A percentile compares a stretch with the other conserved stretches of the same genome.
These are phyloP conservation scores for Isabelozyma rhagii DNA, from an alignment of 805 yeast genomes.

Conservation along the genomic window DNA sequence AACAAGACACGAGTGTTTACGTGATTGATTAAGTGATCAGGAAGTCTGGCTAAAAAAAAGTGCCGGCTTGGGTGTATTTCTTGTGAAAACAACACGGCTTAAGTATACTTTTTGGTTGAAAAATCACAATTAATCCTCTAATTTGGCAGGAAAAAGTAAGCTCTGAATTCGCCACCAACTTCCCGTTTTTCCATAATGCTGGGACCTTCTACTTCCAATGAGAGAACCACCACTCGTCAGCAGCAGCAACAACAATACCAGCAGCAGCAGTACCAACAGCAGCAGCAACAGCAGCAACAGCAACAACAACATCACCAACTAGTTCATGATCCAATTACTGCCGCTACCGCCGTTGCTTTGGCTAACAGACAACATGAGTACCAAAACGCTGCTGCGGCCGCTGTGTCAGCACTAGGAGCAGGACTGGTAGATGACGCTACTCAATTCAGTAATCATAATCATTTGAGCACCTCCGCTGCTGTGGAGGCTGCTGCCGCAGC, in stretches of 20 bases:
- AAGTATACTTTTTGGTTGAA: too few relatives aligned
- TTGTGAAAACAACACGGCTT: too few relatives aligned
- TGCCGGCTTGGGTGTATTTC: too few relatives aligned
- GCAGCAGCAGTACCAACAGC: constrained; percentile 8
- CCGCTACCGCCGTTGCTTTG: constrained; percentile 3
- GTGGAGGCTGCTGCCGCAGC: constrained; percentile 2
- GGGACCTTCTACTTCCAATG: constrained; percentile 30
- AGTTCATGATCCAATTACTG: constrained; percentile 5
- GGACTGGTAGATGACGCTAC: constrained; percentile 2
- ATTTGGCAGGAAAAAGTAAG: too few relatives aligned
- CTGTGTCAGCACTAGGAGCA: background rate
- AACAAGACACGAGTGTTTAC: background rate
- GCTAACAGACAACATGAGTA: constrained; percentile 6
- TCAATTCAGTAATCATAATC: background rate
- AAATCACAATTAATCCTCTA: too few relatives aligned
- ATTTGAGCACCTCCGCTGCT: constrained; percentile 1
- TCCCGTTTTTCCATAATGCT: constrained; percentile 12
- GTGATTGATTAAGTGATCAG: background rate
- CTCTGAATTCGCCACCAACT: too few relatives aligned
- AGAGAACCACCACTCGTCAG: constrained; percentile 19
- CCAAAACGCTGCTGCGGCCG: constrained; percentile 4
- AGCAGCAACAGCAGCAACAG: constrained; percentile 6
- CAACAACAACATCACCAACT: constrained; percentile 8
- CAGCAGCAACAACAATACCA: constrained; percentile 12
- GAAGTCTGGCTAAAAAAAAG: too few relatives aligned